phyloP scores from a whole-genome alignment of 352 stramenopile genomes.

The Phytophthora fragariaefolia region DNA sequence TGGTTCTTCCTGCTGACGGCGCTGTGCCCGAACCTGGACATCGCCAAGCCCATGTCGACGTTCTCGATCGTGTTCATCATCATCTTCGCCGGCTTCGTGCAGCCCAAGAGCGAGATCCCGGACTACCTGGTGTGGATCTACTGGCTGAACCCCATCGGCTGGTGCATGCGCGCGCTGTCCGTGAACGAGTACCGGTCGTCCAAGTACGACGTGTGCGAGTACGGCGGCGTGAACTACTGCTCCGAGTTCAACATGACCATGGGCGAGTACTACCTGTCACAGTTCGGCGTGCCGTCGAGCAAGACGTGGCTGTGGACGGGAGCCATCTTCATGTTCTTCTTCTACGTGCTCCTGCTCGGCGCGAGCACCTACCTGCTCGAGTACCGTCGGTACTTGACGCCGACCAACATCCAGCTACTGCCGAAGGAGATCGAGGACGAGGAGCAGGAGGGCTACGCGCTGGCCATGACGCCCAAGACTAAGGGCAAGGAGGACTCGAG shows the following conservation, averaged over 20 bases:
- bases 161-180: constrained; percentile 45
- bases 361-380: constrained; percentile 40
- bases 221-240: constrained; percentile 44
- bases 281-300: constrained; percentile 50
- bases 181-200: constrained; percentile 52
- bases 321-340: constrained; percentile 31
- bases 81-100: constrained; percentile 11
- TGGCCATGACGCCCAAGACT: constrained; percentile 17
- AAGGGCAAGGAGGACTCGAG: constrained; percentile 17
- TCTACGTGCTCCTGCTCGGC: constrained; percentile 43
- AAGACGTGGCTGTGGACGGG: constrained; percentile 46
- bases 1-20: constrained; percentile 12
- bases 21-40: constrained; percentile 12
- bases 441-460: constrained; percentile 14
- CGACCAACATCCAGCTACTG: constrained; percentile 15
- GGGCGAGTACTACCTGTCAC: constrained; percentile 41
- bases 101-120: constrained; percentile 13
- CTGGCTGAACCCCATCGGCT: constrained; percentile 47
- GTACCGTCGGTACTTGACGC: constrained; percentile 29
- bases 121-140: constrained; percentile 18
- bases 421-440: constrained; percentile 25
- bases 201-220: constrained; percentile 39
- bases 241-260: constrained; percentile 33
- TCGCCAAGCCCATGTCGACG: constrained; percentile 10
- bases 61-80: constrained; percentile 16